Conservation (phyloP, 805 yeast species). For the Sungouiozyma intestinalis region DNA sequence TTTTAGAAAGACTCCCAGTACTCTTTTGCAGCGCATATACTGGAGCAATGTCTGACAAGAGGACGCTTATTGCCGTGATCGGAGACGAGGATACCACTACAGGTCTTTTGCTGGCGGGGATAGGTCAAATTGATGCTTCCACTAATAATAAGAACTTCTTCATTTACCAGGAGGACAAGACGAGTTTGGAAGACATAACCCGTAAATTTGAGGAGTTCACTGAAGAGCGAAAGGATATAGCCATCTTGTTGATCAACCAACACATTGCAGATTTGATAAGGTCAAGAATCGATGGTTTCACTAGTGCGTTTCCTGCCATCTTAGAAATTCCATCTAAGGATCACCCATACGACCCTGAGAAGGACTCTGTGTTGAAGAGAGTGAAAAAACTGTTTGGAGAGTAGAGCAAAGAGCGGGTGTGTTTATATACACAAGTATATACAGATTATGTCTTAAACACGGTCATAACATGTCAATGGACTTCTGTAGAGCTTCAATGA, state of each 20-base stretch:
- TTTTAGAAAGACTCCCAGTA: too few relatives aligned
- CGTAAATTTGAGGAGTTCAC: constrained; percentile 70
- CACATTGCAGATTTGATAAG: constrained; percentile 89
- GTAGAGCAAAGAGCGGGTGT: constrained; percentile 25
- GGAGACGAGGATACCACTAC: constrained; percentile 98
- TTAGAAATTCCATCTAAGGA: constrained; percentile 97
- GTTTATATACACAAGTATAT: neutral
- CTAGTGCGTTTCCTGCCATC: constrained; percentile 91
- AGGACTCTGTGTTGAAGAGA: constrained; percentile 88
- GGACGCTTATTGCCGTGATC: constrained; percentile 82
- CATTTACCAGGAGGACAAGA: constrained; percentile 68
- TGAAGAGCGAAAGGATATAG: constrained; percentile 71
- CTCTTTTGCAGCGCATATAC: too few relatives aligned
- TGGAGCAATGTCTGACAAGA: constrained; percentile 35
- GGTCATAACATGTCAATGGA: constrained; percentile 21
- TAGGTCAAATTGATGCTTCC: constrained; percentile 60
- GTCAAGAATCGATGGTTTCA: constrained; percentile 66
- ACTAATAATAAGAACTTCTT: constrained; percentile 62
- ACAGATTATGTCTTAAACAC: too few relatives aligned
- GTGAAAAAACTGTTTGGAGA: constrained; percentile 95
- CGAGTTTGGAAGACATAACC: constrained; percentile 65
- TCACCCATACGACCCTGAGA: constrained; percentile 97
- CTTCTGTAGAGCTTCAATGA: constrained; percentile 33
- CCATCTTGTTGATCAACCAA: constrained; percentile 86
- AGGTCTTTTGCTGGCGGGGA: constrained; percentile 89